Evolutionary conservation across 495 filamentous ascomycete genomes (phyloP), one percentile per base, ranked within the genome.

Genomic region (Letharia lupina): DNA sequence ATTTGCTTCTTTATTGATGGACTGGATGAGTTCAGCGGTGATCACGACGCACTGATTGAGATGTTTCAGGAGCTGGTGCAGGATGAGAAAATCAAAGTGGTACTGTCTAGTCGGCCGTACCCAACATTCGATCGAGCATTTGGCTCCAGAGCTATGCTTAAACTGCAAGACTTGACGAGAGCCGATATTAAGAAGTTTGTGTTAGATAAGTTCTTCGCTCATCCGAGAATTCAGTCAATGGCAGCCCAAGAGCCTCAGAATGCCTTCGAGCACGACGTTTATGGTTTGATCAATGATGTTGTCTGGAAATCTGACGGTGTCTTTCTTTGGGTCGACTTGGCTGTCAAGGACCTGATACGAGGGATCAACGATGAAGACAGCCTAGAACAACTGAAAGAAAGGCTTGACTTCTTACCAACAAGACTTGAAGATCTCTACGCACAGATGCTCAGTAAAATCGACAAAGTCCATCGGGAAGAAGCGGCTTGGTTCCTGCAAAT

Each of bases 71-170:
- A 48, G 5, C 4, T 56, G 12, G 33, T 60, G 23, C 8, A 47
- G 33, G 3, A 62, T 10, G 33, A 13, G 15, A 54, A 61, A 2
- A 35, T 66, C 16, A 66, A 66, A 45, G 13, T 52, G 13, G 61
- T 56, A 39, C 13, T 66, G 33, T 66, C 65, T 12, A 66, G 65
- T 56, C 65, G 58, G n/a, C 65, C 60, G n/a, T 61, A 54, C 39
- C 42, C 41, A 35, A 33, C 16, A 13, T 66, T 66, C 35, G 45
- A 16, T 16, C 31, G 59, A n/a, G 64, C 40, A 8, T 61, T 66
- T 20, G 20, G 58, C 23, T 47, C 31, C 12, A 9, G 6, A 28
- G 15, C 42, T 13, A 66, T 45, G 64, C 64, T 66, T 10, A 23
- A 40, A 31, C 31, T 61, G 35, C 64, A 66, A 1, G 64, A 66